Evolutionary conservation across 225 moss, liverwort and hornwort species (phyloP).

Genomic region (Marchantia paleacea): DNA sequence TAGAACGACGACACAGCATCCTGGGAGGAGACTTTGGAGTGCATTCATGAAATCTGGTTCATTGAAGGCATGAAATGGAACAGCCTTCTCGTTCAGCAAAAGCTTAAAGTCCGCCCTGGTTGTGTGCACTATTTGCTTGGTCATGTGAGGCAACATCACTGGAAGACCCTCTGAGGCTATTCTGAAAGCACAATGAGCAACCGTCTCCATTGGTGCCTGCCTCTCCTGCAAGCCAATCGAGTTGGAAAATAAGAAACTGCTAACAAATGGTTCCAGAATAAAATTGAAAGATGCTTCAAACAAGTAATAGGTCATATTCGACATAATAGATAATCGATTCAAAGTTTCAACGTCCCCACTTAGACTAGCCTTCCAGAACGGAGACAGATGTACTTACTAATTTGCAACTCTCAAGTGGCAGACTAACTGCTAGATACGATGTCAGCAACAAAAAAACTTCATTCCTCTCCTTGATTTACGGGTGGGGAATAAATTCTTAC

Average conservation of each 20-base stretch:
- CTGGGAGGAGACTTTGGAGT: constrained; percentile 61
- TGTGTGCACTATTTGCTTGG: constrained; percentile 68
- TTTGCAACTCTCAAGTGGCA: not conserved
- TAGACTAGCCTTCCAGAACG: no score
- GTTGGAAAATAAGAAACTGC: not conserved
- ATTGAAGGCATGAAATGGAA: constrained; percentile 61
- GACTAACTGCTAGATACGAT: not conserved
- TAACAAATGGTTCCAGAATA: no score
- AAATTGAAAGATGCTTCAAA: no score
- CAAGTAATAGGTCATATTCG: no score
- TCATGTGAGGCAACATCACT: constrained; percentile 77
- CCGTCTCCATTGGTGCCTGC: constrained; percentile 61
- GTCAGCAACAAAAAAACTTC: not conserved
- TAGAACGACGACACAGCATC: constrained; percentile 77
- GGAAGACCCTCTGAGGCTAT: constrained; percentile 88
- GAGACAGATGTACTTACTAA: no score
- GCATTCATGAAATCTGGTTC: constrained; percentile 54
- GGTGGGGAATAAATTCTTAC: constrained; percentile 39
- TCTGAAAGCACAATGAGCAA: constrained; percentile 64
- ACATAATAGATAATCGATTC: no score
- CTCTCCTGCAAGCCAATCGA: constrained; percentile 52
- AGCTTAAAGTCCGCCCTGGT: constrained; percentile 64
- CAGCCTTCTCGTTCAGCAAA: constrained; percentile 61
- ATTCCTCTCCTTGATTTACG: not conserved
- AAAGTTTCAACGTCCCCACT: no score